Conservation (phyloP, 1,139 yeast species). For the Zygoascus meyerae region DNA sequence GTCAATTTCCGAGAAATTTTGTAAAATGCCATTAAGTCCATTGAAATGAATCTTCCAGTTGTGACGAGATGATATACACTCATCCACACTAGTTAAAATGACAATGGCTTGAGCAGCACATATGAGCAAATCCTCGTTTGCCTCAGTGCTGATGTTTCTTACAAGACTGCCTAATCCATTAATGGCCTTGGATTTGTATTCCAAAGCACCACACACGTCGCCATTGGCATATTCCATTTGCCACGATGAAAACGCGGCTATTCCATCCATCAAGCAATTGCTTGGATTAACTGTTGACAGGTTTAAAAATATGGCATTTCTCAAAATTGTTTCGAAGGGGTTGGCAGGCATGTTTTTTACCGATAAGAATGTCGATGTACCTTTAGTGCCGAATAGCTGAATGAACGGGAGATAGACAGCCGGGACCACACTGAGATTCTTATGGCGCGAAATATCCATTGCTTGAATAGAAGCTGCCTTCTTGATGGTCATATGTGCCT, state of each 20-base stretch:
- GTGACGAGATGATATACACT: slow-evolving; percentile 8
- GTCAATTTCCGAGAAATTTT: slow-evolving; percentile 1
- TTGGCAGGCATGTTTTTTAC: slow-evolving; percentile 7
- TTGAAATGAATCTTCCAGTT: slow-evolving; percentile 11
- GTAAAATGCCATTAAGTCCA: slow-evolving; percentile 10
- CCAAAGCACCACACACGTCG: slow-evolving; percentile 4
- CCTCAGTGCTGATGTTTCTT: slow-evolving; percentile 1
- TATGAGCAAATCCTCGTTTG: slow-evolving; percentile 5
- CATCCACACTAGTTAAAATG: slow-evolving; percentile 5
- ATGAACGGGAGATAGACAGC: background rate
- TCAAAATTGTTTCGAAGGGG: slow-evolving; percentile 8
- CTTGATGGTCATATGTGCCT: background rate
- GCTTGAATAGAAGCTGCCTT: background rate
- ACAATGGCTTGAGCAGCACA: slow-evolving; percentile 10
- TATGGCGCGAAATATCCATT: background rate
- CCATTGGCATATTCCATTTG: slow-evolving; percentile 8
- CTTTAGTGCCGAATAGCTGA: slow-evolving; percentile 7
- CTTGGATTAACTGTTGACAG: background rate
- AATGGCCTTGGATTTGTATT: slow-evolving; percentile 8
- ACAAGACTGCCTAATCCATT: slow-evolving; percentile 2
- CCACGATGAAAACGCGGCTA: slow-evolving; percentile 12
- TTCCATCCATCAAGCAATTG: slow-evolving; percentile 7
- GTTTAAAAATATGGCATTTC: slow-evolving; percentile 5
- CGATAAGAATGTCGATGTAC: slow-evolving; percentile 6
- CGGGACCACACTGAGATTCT: slow-evolving; percentile 1